Base-by-base conservation (phyloP, 192 early-diverging fungal genomes). In the Backusella macrospora region DNA sequence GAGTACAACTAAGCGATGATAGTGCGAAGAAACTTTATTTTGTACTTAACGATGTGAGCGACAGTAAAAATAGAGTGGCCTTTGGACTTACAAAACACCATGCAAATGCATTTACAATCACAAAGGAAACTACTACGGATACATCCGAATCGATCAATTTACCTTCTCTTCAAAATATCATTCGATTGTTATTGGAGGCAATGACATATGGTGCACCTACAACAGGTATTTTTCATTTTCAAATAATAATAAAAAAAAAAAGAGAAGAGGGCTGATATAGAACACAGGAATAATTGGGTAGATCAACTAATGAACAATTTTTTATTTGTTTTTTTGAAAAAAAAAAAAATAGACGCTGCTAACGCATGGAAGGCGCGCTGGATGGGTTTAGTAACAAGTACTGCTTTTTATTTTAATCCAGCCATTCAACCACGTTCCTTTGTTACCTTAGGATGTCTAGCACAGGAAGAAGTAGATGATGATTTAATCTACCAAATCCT, bases 391-490 rank as follows among this genome's bases (percentile, higher is more conserved):
- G 90, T 96, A 14, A 88, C 94, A 4, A 91, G 93, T 43, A 93
- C 93, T 45, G 95, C 96, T 0, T 98, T 98, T 87, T 92, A 95
- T 62, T 93, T 92, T 80, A 96, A 96, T 73, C 93, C 92, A 7
- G 94, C 95, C 0, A 89, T 97, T 23, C 96, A 98, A 78, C 95
- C 96, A 2, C 88, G 96, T 18, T 91, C 96, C 1, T 98, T 97
- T 82, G 92, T 96, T 42, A 85, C 91, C 39, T 84, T 98, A 40
- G 96, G 96, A 12, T 92, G 90, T 52, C 83, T 98, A 65, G 93
- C 94, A 6, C 84, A 90, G 37, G 92, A 96, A 65, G 94, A 94
- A 72, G 90, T 94, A 1, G 95, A 97, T 70, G 94, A 96, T 70
- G 95, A 96, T 69, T 72, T 96, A 39, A 73, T 97, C 7, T 98